Evolutionary conservation across 352 stramenopile species (phyloP).

Genomic region (Blastocystis sp.): DNA sequence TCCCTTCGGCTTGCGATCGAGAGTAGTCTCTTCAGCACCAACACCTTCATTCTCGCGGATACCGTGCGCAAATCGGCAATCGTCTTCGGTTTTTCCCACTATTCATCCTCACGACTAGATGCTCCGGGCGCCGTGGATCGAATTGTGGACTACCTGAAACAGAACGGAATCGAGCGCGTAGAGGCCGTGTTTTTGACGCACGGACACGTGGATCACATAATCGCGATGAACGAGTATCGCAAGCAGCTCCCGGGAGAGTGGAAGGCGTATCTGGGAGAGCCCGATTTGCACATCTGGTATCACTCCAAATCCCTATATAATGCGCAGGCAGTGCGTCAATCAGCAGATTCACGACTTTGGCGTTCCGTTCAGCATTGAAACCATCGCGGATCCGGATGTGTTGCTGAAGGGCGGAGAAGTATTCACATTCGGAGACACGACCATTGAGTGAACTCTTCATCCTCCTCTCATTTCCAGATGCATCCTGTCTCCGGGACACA

Average conservation of each 20-base stretch:
- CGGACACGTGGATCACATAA: constrained; percentile 81
- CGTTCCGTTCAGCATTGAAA: background rate
- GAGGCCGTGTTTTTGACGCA: constrained; percentile 80
- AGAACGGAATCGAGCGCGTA: constrained; percentile 11
- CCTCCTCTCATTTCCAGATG: background rate
- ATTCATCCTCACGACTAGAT: constrained; percentile 28
- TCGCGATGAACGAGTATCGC: constrained; percentile 54
- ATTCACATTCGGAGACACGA: constrained; percentile 54
- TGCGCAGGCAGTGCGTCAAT: constrained; percentile 19
- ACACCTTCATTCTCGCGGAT: constrained; percentile 37
- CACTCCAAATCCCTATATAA: background rate
- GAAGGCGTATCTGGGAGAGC: constrained; percentile 55
- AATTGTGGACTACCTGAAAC: constrained; percentile 35
- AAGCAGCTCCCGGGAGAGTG: constrained; percentile 14
- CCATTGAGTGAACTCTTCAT: background rate
- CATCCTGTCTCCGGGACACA: constrained; percentile 46
- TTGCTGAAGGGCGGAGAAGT: constrained; percentile 53
- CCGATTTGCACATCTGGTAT: constrained; percentile 36
- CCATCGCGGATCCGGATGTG: constrained; percentile 48
- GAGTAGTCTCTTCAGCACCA: constrained; percentile 43
- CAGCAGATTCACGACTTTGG: constrained; percentile 57
- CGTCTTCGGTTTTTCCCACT: constrained; percentile 33
- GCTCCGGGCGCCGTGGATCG: constrained; percentile 17
- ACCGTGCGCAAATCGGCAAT: constrained; percentile 41
- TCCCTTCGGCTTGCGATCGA: background rate